Percentiles rank a stretch among this genome's conserved stretches.
These are phyloP conservation scores for Metschnikowia kunwiensis DNA, from an alignment of 805 yeast species.

Conservation along the genomic window DNA sequence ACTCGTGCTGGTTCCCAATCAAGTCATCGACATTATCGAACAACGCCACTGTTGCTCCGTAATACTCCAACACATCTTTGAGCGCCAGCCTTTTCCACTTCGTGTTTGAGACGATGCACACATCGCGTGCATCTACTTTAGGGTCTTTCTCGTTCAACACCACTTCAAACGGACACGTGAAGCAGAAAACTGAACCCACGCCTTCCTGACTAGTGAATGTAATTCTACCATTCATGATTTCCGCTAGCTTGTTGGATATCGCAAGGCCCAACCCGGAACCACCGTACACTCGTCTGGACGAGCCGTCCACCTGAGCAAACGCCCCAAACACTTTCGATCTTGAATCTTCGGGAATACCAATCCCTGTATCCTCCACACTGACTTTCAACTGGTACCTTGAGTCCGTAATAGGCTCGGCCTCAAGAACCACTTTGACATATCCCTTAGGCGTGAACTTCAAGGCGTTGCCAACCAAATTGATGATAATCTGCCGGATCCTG, in stretches of 20 bases:
- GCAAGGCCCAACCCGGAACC: constrained; percentile 53
- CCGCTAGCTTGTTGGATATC: constrained; percentile 46
- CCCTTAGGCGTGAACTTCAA: constrained; percentile 49
- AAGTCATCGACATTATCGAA: constrained; percentile 18
- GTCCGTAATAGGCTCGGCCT: constrained; percentile 25
- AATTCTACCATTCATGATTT: constrained; percentile 47
- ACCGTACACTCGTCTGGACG: constrained; percentile 49
- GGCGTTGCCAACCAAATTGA: constrained; percentile 52
- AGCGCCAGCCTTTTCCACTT: constrained; percentile 32
- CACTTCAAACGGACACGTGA: constrained; percentile 33
- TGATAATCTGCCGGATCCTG: constrained; percentile 48
- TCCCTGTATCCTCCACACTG: constrained; percentile 49
- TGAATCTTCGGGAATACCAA: constrained; percentile 48
- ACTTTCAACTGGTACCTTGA: constrained; percentile 39
- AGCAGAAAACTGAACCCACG: constrained; percentile 45
- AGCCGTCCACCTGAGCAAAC: constrained; percentile 55
- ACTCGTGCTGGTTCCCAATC: constrained; percentile 12
- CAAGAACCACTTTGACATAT: constrained; percentile 37
- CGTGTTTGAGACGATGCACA: constrained; percentile 32
- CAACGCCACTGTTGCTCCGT: constrained; percentile 32
- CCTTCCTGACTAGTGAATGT: constrained; percentile 46
- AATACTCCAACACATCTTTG: constrained; percentile 29
- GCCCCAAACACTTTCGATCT: constrained; percentile 48
- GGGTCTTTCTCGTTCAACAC: constrained; percentile 19
- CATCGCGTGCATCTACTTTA: constrained; percentile 17